Percentiles rank a stretch among this genome's conserved stretches.
These are phyloP conservation scores for Epichloe sp. DNA, from an alignment of 2,329 filamentous ascomycete species.

Conservation along the genomic window DNA sequence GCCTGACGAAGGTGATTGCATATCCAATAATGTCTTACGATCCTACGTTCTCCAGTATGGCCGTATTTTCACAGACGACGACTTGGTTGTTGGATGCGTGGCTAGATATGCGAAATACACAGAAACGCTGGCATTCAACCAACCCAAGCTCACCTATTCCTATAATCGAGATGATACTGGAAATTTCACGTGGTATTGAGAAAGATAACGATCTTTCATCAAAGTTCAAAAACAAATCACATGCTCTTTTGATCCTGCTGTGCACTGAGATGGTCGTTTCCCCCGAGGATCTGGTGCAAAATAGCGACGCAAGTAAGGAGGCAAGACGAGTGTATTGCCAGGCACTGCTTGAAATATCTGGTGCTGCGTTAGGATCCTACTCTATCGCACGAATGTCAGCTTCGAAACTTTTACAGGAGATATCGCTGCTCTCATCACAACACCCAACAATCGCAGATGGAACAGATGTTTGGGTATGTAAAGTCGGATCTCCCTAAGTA, in stretches of 20 bases:
- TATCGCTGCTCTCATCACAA: slow-evolving; percentile 23
- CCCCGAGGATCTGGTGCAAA: slow-evolving; percentile 19
- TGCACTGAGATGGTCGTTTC: slow-evolving; percentile 27
- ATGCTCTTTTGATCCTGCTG: slow-evolving; percentile 26
- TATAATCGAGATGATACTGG: slow-evolving; percentile 24
- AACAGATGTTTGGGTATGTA: slow-evolving; percentile 29
- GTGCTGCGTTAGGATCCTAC: slow-evolving; percentile 20
- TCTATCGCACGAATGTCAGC: slow-evolving; percentile 26
- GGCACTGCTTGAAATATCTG: slow-evolving; percentile 25
- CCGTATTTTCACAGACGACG: slow-evolving; percentile 25
- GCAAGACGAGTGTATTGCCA: slow-evolving; percentile 23
- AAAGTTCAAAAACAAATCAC: slow-evolving; percentile 22
- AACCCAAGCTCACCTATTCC: slow-evolving; percentile 19
- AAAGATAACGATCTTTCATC: slow-evolving; percentile 7
- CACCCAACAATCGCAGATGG: slow-evolving; percentile 18
- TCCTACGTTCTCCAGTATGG: slow-evolving; percentile 17
- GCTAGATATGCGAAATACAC: slow-evolving; percentile 27
- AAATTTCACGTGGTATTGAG: slow-evolving; percentile 16
- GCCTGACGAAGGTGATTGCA: slow-evolving; percentile 30
- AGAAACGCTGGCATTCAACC: slow-evolving; percentile 23
- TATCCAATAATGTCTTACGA: slow-evolving; percentile 25
- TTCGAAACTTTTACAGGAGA: slow-evolving; percentile 29
- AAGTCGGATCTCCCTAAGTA: neutral
- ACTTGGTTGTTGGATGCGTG: slow-evolving; percentile 39
- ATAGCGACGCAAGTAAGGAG: slow-evolving; percentile 14